Percentiles rank a stretch among this genome's conserved stretches.
Evolutionary conservation across 768 basidiomycete species (phyloP).

Genomic region (Favolaschia claudopus): DNA sequence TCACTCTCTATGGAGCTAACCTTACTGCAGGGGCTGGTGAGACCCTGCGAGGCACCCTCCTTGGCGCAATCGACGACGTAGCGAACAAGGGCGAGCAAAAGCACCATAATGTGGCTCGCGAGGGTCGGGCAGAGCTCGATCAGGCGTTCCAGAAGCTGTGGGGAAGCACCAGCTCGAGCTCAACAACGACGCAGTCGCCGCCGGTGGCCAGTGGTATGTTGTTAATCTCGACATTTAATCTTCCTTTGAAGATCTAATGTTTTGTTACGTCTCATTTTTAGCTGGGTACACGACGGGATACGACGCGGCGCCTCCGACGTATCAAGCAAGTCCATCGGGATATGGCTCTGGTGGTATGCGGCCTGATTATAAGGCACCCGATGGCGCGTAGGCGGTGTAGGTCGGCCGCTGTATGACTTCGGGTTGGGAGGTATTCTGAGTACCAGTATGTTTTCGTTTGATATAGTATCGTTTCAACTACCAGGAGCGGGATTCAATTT

Average conservation of each 20-base stretch:
- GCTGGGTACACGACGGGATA: background rate
- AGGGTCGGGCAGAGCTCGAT: slow-evolving; percentile 12
- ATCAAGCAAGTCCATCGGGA: too few species aligned
- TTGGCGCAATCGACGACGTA: slow-evolving; percentile 20
- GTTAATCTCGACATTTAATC: too few species aligned
- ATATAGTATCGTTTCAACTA: too few species aligned
- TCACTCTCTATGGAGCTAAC: background rate
- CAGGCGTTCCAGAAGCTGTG: slow-evolving; percentile 10
- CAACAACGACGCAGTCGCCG: background rate
- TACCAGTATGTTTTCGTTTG: too few species aligned
- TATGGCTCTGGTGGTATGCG: too few species aligned
- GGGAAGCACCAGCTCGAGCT: background rate
- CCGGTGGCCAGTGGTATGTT: background rate
- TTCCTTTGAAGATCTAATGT: too few species aligned
- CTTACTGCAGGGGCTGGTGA: slow-evolving; percentile 6
- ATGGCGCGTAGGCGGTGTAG: too few species aligned
- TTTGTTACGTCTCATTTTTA: too few species aligned
- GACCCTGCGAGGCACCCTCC: slow-evolving; percentile 14
- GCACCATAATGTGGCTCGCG: slow-evolving; percentile 19
- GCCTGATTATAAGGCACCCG: too few species aligned
- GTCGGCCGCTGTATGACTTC: too few species aligned
- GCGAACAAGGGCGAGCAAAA: slow-evolving; percentile 13
- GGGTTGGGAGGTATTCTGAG: too few species aligned
- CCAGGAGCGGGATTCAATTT: too few species aligned
- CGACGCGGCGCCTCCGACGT: slow-evolving; percentile 7